phyloP scores from a whole-genome alignment of 1,284 basidiomycete species.

The Gomphus sp. region DNA sequence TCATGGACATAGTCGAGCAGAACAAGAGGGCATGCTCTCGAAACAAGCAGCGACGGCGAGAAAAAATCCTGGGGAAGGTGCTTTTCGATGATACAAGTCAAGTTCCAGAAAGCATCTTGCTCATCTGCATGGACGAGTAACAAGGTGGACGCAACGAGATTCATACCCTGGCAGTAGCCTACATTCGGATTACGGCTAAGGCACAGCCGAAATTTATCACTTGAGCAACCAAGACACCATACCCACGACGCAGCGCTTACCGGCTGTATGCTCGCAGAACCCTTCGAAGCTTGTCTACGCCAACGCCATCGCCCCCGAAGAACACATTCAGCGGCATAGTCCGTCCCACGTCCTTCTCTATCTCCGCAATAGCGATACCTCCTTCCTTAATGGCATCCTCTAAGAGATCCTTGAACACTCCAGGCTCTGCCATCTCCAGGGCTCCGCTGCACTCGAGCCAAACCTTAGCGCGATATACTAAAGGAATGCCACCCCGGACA shows the following conservation, averaged over 20 bases:
- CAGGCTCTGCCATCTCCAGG: conserved; percentile 86
- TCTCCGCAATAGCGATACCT: conserved; percentile 60
- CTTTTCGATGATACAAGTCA: conserved; percentile 82
- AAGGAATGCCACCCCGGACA: conserved; percentile 78
- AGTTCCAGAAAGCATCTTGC: conserved; percentile 97
- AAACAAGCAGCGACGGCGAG: conserved; percentile 75
- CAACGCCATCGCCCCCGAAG: conserved; percentile 92
- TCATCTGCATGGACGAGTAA: conserved; percentile 88
- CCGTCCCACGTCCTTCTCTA: conserved; percentile 90
- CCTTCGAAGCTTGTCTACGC: conserved; percentile 84
- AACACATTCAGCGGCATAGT: conserved; percentile 97
- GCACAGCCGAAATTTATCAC: neutral
- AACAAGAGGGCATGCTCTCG: conserved; percentile 89
- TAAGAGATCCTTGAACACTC: conserved; percentile 81
- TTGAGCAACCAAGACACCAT: neutral
- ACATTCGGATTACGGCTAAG: conserved; percentile 72
- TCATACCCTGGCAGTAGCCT: conserved; percentile 93
- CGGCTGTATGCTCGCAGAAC: conserved; percentile 89
- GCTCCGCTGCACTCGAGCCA: conserved; percentile 93
- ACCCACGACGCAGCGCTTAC: conserved; percentile 32
- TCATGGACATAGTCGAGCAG: conserved; percentile 82
- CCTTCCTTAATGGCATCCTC: conserved; percentile 40
- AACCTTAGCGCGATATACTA: conserved; percentile 80
- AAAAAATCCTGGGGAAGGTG: conserved; percentile 81
- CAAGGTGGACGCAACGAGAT: conserved; percentile 88